phyloP scores from a whole-genome alignment of 768 basidiomycete genomes.

The Rhizopogon roseolus region DNA sequence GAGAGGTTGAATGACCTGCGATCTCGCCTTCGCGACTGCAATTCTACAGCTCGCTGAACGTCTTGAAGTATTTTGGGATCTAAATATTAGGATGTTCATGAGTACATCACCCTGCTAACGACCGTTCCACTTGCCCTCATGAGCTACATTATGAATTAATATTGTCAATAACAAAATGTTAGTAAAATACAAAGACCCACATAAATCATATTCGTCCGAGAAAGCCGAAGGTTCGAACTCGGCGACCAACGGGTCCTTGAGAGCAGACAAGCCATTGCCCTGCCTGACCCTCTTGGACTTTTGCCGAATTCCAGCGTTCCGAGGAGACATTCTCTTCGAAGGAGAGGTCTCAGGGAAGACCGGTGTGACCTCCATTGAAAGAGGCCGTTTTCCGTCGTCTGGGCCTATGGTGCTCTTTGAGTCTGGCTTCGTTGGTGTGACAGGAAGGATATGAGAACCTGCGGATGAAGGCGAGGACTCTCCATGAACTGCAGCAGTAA shows the following conservation, averaged over 20 bases:
- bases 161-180: constrained; percentile 6
- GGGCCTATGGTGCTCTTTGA: constrained; percentile 4
- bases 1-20: constrained; percentile 31
- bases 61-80: constrained; percentile 81
- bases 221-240: constrained; percentile 42
- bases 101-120: background rate
- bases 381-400: constrained; percentile 15
- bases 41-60: constrained; percentile 67
- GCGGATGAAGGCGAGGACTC: constrained; percentile 28
- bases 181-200: constrained; percentile 37
- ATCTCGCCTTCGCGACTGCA: constrained; percentile 74
- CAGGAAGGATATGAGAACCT: constrained; percentile 11
- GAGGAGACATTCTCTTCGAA: constrained; percentile 12
- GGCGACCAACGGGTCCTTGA: constrained; percentile 22
- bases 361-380: constrained; percentile 11
- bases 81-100: constrained; percentile 25
- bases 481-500: constrained; percentile 17
- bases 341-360: constrained; percentile 2
- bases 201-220: constrained; percentile 75
- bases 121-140: constrained; percentile 54
- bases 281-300: constrained; percentile 14
- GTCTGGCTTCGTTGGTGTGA: constrained; percentile 11
- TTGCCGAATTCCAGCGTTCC: constrained; percentile 13
- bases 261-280: constrained; percentile 9
- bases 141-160: constrained; percentile 38